Base-by-base conservation (phyloP, 176 grass and related monocot species). In the Cenchrus fungigraminus region DNA sequence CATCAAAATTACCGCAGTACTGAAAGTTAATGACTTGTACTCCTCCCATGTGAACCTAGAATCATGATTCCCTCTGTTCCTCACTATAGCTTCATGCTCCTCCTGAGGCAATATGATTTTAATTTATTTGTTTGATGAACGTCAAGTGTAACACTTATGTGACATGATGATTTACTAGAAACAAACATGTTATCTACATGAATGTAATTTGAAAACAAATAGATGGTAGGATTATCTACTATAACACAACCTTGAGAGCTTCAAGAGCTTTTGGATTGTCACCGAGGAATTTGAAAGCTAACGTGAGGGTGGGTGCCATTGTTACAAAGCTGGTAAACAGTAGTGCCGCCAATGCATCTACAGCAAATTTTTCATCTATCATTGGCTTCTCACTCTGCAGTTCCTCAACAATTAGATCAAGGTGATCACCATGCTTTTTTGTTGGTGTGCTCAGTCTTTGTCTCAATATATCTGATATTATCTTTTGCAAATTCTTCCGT, bases 11-110 rank as follows among this genome's bases (percentile, higher is more conserved):
- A 82, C 80, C 67, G 46, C 42, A 72, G 1, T 47, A 46, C 67
- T 82, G 67, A 82, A 82, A 28, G 66, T 72, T 6, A 82, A 19
- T 71, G 80, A 82, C 80, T 82, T 82, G 80, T 29, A 82, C 40
- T 72, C 53, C 28, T 82, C 80, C 80, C 80, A 82, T 47, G 67
- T 82, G 54, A 82, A 28, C 8, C 54, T 31, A 32, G 80, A 72
- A 60, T 31, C 11, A 6, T n/a, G 8, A 11, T 31, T 37, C 53
- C 20, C 28, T 28, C n/a, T 67, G 9, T 71, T 46, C 8, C 44
- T 71, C 59, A 62, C 8, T 64, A 64, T 62, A 4, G 25, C 11
- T 11, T 62, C 59, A 12, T 12, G 22, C 11, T 64, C 9, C 8
- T 63, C 60, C 60, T 29, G 19, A 8, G 12, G 51, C 11, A 53